phyloP scores from a whole-genome alignment of 768 basidiomycete genomes.

The Lactarius sp. region DNA sequence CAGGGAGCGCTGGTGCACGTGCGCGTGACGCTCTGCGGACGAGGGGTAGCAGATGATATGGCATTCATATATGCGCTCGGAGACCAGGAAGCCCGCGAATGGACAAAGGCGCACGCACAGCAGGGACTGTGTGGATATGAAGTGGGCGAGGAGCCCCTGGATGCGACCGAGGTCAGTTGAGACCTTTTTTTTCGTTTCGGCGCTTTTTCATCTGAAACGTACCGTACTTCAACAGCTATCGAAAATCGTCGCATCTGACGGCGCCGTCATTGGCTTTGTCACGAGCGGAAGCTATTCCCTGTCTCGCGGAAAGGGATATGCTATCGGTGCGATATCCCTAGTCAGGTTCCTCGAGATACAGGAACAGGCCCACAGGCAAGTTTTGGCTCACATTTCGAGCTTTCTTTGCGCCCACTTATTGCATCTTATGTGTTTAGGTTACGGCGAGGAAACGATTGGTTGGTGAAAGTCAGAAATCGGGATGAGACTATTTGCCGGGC shows the following conservation, averaged over 20 bases:
- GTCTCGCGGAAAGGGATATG: conserved; percentile 69
- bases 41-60: conserved; percentile 72
- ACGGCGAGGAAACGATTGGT: conserved; percentile 28
- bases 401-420: not conserved
- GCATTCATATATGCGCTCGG: conserved; percentile 64
- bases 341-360: conserved; percentile 45
- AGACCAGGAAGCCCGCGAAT: conserved; percentile 48
- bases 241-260: conserved; percentile 38
- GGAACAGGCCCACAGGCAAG: conserved; percentile 44
- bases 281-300: conserved; percentile 84
- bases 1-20: conserved; percentile 65
- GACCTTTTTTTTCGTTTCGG: not conserved
- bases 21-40: conserved; percentile 50
- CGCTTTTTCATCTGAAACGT: conserved; percentile 14
- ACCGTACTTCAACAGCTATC: conserved; percentile 39
- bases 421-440: conserved; percentile 6
- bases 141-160: conserved; percentile 26
- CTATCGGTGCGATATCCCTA: conserved; percentile 68
- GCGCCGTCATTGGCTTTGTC: conserved; percentile 69
- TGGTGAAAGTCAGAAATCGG: conserved; percentile 64
- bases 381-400: not conserved
- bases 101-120: conserved; percentile 38
- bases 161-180: conserved; percentile 32
- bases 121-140: conserved; percentile 22
- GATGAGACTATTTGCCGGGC: conserved; percentile 34